phyloP scores from a whole-genome alignment of 495 filamentous ascomycete genomes.

The Penicillium parvum region DNA sequence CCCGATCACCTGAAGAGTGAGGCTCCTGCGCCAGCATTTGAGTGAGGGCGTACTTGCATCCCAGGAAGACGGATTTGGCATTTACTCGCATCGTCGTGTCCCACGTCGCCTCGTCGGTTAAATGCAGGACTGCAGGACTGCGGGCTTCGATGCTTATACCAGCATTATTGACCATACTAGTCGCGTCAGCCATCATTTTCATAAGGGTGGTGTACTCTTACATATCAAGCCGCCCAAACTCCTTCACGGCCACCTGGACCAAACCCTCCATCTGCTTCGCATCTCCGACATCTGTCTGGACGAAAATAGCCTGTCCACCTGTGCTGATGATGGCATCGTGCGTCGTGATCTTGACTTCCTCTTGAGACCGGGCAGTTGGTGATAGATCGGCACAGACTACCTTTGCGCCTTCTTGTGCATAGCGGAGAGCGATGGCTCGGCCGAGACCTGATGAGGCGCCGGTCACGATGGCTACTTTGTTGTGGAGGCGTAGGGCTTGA shows the following conservation, averaged over 20 bases:
- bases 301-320: constrained; percentile 40
- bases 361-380: constrained; percentile 22
- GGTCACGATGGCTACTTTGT: constrained; percentile 46
- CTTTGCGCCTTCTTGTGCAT: constrained; percentile 41
- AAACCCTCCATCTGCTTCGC: constrained; percentile 33
- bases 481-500: constrained; percentile 17
- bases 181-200: too few species aligned
- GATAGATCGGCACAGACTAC: constrained; percentile 48
- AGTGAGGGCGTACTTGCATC: constrained; percentile 43
- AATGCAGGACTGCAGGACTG: constrained; percentile 28
- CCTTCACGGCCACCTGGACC: constrained; percentile 32
- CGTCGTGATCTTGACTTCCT: constrained; percentile 33
- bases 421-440: constrained; percentile 41
- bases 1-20: constrained; percentile 39
- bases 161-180: constrained; percentile 52
- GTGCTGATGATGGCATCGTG: constrained; percentile 37
- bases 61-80: constrained; percentile 45
- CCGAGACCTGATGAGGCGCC: constrained; percentile 47
- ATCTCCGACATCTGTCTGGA: constrained; percentile 43
- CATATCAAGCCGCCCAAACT: constrained; percentile 49
- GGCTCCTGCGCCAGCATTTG: constrained; percentile 51
- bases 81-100: constrained; percentile 46
- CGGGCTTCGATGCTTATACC: constrained; percentile 34
- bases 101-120: constrained; percentile 37
- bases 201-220: too few species aligned